These are phyloP conservation scores for Ceratocystis destructans DNA, from an alignment of 2,329 filamentous ascomycete species.

Conservation along the genomic window DNA sequence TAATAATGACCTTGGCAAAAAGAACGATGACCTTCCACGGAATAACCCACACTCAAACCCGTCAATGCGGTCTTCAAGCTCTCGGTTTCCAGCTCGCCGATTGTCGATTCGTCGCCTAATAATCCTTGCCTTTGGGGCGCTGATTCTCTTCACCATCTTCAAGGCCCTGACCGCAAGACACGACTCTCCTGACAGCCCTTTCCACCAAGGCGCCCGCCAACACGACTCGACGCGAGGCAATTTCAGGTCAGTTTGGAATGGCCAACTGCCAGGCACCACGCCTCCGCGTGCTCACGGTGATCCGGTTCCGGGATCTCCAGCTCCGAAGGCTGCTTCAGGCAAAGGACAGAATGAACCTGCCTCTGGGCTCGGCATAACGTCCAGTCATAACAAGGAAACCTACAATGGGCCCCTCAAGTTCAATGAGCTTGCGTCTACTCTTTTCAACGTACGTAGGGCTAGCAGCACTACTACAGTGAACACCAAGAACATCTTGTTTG, in stretches of 20 bases:
- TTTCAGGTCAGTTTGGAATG: background rate
- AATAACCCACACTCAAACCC: slow-evolving; percentile 20
- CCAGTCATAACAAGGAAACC: slow-evolving; percentile 21
- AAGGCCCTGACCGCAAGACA: slow-evolving; percentile 5
- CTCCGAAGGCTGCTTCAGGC: background rate
- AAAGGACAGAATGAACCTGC: background rate
- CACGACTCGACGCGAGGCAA: background rate
- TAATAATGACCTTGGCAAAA: slow-evolving; percentile 46
- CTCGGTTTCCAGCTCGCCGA: slow-evolving; percentile 33
- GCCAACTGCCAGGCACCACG: slow-evolving; percentile 15
- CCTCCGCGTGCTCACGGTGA: slow-evolving; percentile 6
- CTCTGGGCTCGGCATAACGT: background rate
- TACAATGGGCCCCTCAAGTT: slow-evolving; percentile 62
- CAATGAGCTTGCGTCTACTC: slow-evolving; percentile 45
- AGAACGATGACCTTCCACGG: slow-evolving; percentile 41
- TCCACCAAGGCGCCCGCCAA: slow-evolving; percentile 9
- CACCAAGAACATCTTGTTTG: slow-evolving; percentile 67
- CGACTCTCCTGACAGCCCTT: slow-evolving; percentile 16
- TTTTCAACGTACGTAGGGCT: slow-evolving; percentile 45
- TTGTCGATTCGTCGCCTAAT: slow-evolving; percentile 37
- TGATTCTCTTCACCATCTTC: slow-evolving; percentile 3
- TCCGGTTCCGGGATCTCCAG: slow-evolving; percentile 13
- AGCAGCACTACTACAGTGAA: slow-evolving; percentile 34
- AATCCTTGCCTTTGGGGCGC: slow-evolving; percentile 31
- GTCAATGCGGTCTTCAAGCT: slow-evolving; percentile 26